A percentile compares a stretch with the other conserved stretches of the same genome.
phyloP scores from a whole-genome alignment of 1,139 yeast genomes.

The Geotrichum restrictum region DNA sequence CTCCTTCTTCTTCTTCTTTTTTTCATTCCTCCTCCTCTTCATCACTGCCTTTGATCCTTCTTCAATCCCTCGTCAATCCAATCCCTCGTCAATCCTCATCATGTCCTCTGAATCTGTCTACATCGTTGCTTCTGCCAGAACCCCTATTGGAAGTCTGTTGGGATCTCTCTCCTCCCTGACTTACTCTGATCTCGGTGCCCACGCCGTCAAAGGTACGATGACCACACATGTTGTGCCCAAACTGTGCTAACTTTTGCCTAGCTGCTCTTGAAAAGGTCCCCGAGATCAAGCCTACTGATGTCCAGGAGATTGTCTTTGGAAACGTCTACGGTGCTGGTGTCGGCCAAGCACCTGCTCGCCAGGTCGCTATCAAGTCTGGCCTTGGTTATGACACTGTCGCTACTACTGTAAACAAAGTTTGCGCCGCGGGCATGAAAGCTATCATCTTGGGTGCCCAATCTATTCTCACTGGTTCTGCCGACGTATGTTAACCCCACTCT shows the following conservation, averaged over 20 bases:
- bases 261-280: conserved; percentile 83
- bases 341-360: conserved; percentile 98
- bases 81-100: background rate
- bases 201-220: conserved; percentile 64
- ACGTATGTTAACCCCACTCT: conserved; percentile 32
- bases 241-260: conserved; percentile 4
- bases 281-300: conserved; percentile 65
- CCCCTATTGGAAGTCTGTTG: conserved; percentile 92
- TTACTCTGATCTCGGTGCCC: conserved; percentile 83
- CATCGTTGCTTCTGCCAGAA: conserved; percentile 86
- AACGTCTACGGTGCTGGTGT: conserved; percentile 89
- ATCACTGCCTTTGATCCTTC: background rate
- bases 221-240: background rate
- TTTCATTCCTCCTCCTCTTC: background rate
- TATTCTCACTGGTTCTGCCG: conserved; percentile 83
- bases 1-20: background rate
- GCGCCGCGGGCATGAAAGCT: conserved; percentile 95
- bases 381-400: conserved; percentile 73
- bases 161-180: conserved; percentile 71
- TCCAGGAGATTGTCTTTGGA: conserved; percentile 90
- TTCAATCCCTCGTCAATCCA: background rate
- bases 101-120: conserved; percentile 51
- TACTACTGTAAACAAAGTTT: conserved; percentile 89
- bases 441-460: conserved; percentile 87
- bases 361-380: conserved; percentile 90